These are phyloP conservation scores for Kodamaea restingae DNA, from an alignment of 805 yeast species.

Conservation along the genomic window DNA sequence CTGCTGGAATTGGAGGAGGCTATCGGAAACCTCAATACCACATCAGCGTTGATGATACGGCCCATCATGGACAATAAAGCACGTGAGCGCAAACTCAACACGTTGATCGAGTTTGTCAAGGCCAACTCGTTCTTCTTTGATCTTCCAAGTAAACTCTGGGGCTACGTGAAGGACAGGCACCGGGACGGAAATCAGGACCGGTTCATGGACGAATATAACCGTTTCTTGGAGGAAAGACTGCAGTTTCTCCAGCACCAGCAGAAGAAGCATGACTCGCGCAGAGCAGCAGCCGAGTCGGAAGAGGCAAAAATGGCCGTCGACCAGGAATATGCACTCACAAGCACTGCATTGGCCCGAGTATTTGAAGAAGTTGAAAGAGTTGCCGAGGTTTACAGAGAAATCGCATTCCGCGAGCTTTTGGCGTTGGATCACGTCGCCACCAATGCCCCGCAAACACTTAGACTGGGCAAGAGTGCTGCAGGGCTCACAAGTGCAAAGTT, in stretches of 20 bases:
- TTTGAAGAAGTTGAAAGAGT: conserved; percentile 32
- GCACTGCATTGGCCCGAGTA: conserved; percentile 28
- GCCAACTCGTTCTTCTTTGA: conserved; percentile 33
- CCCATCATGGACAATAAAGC: conserved; percentile 38
- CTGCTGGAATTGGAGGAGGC: conserved; percentile 36
- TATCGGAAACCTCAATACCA: conserved; percentile 34
- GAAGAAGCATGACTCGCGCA: conserved; percentile 7
- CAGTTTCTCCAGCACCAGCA: conserved; percentile 14
- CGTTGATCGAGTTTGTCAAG: conserved; percentile 33
- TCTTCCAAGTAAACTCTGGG: conserved; percentile 30
- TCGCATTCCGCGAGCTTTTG: conserved; percentile 34
- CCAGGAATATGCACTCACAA: conserved; percentile 22
- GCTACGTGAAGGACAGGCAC: conserved; percentile 25
- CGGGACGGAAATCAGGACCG: conserved; percentile 30
- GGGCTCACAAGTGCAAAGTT: conserved; percentile 25
- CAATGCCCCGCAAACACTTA: conserved; percentile 8
- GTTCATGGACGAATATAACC: conserved; percentile 33
- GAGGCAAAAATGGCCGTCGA: conserved; percentile 14
- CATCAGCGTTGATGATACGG: conserved; percentile 36
- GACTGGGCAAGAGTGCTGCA: conserved; percentile 6
- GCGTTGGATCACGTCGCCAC: conserved; percentile 35
- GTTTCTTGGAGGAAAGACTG: conserved; percentile 25
- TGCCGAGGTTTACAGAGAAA: conserved; percentile 31
- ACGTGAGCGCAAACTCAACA: conserved; percentile 30
- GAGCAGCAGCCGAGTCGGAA: conserved; percentile 12